Conservation (phyloP, 176 grass and related monocot species). For the Chloris gayana region DNA sequence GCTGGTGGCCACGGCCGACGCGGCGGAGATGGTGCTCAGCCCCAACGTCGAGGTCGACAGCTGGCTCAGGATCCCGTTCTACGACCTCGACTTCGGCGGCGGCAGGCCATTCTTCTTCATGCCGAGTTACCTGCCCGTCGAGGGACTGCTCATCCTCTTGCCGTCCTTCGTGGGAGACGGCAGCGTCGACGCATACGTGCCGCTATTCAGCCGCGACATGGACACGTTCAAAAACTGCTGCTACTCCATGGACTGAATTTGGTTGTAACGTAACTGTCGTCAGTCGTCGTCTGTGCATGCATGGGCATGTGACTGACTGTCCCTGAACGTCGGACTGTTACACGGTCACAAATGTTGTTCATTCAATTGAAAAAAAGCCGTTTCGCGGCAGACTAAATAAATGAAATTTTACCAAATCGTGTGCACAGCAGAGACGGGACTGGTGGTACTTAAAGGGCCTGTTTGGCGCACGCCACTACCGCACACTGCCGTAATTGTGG, state of each 20-base stretch:
- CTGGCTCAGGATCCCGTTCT: slow-evolving; percentile 39
- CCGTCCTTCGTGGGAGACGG: slow-evolving; percentile 31
- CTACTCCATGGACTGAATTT: slow-evolving; percentile 17
- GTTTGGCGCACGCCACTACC: too few relatives aligned
- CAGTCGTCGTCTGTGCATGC: not conserved
- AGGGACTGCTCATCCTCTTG: slow-evolving; percentile 30
- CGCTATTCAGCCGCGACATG: slow-evolving; percentile 31
- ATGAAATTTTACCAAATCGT: too few relatives aligned
- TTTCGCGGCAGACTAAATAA: too few relatives aligned
- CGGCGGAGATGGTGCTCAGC: slow-evolving; percentile 33
- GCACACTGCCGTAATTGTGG: too few relatives aligned
- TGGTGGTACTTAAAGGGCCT: too few relatives aligned
- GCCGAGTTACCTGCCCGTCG: slow-evolving; percentile 40
- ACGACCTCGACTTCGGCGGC: slow-evolving; percentile 42
- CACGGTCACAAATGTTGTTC: too few relatives aligned
- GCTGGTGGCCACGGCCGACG: slow-evolving; percentile 35
- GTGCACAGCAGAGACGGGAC: too few relatives aligned
- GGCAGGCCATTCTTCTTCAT: slow-evolving; percentile 41
- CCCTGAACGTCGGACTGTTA: too few relatives aligned
- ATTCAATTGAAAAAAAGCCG: too few relatives aligned
- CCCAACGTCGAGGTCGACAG: slow-evolving; percentile 37
- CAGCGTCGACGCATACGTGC: slow-evolving; percentile 32
- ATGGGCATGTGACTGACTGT: too few relatives aligned
- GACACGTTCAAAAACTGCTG: slow-evolving; percentile 38
- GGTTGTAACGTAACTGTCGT: not conserved